Evolutionary conservation across 2,329 filamentous ascomycete species (phyloP).

Genomic region (Boeremia exigua): DNA sequence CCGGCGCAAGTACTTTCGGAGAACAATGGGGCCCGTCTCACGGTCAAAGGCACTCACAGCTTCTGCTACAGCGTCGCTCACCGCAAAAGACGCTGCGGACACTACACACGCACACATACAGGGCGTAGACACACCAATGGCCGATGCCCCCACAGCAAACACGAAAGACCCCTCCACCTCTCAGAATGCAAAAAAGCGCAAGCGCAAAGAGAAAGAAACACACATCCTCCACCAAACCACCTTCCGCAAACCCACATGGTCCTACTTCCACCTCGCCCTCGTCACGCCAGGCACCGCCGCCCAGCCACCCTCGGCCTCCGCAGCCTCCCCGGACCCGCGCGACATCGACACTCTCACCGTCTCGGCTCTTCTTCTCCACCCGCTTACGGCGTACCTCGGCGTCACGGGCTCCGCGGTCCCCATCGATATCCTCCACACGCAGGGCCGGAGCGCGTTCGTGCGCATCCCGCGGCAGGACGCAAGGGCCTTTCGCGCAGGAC

Average conservation of each 20-base stretch:
- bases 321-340: neutral
- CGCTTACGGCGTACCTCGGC: slow-evolving; percentile 73
- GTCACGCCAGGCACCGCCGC: slow-evolving; percentile 20
- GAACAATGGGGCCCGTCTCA: neutral
- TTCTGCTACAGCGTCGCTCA: neutral
- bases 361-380: slow-evolving; percentile 67
- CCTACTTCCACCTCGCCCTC: slow-evolving; percentile 53
- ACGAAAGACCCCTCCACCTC: neutral
- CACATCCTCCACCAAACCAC: slow-evolving; percentile 46
- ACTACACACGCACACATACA: neutral
- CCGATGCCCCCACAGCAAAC: slow-evolving; percentile 3
- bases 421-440: slow-evolving; percentile 69
- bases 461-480: slow-evolving; percentile 37
- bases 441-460: slow-evolving; percentile 28
- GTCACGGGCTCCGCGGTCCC: slow-evolving; percentile 70
- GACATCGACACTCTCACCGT: slow-evolving; percentile 67
- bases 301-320: slow-evolving; percentile 2
- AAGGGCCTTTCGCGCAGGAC: slow-evolving; percentile 26
- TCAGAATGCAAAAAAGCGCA: slow-evolving; percentile 21
- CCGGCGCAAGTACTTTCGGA: neutral
- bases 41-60: neutral
- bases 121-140: slow-evolving; percentile 6
- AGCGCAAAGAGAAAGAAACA: slow-evolving; percentile 21
- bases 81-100: neutral
- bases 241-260: slow-evolving; percentile 47